A percentile compares a stretch with the other conserved stretches of the same genome.
Evolutionary conservation across 257 asterid genomes (phyloP).

Genomic region (Nicotiana obtusifolia): DNA sequence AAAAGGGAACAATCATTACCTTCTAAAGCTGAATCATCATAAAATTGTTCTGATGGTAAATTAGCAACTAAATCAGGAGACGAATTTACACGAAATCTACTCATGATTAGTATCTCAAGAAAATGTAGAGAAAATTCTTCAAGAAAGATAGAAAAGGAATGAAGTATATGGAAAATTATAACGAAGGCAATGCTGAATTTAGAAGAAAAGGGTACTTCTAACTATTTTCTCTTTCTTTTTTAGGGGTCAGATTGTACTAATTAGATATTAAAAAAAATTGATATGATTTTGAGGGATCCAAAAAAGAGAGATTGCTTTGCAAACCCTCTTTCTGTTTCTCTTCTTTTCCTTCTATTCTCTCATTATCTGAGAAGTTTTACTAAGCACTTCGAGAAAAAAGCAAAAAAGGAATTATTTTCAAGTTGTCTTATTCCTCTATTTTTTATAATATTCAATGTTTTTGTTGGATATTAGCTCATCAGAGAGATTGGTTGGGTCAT

Average conservation of each 20-base stretch:
- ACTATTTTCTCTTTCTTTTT: constrained; percentile 11
- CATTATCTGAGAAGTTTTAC: constrained; percentile 10
- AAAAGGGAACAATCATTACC: constrained; percentile 30
- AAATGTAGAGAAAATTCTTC: constrained; percentile 13
- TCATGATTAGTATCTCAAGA: constrained; percentile 30
- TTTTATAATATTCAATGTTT: constrained; percentile 12
- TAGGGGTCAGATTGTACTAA: background rate
- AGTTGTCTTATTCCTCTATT: background rate
- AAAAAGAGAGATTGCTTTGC: constrained; percentile 43
- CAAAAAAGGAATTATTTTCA: background rate
- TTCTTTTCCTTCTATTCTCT: constrained; percentile 10
- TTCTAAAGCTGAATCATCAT: constrained; percentile 66
- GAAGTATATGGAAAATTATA: background rate
- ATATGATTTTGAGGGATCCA: constrained; percentile 17
- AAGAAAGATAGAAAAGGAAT: background rate
- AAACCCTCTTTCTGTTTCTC: constrained; percentile 26
- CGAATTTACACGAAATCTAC: constrained; percentile 36
- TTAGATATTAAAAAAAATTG: background rate
- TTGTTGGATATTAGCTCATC: constrained; percentile 20
- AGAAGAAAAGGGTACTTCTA: constrained; percentile 17
- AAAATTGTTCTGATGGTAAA: constrained; percentile 19
- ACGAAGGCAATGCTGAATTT: constrained; percentile 9
- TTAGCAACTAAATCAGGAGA: constrained; percentile 35
- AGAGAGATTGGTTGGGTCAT: constrained; percentile 25
- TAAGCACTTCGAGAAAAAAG: background rate